Evolutionary conservation across 2,329 filamentous ascomycete species (phyloP).

Genomic region (Botrytis porri): DNA sequence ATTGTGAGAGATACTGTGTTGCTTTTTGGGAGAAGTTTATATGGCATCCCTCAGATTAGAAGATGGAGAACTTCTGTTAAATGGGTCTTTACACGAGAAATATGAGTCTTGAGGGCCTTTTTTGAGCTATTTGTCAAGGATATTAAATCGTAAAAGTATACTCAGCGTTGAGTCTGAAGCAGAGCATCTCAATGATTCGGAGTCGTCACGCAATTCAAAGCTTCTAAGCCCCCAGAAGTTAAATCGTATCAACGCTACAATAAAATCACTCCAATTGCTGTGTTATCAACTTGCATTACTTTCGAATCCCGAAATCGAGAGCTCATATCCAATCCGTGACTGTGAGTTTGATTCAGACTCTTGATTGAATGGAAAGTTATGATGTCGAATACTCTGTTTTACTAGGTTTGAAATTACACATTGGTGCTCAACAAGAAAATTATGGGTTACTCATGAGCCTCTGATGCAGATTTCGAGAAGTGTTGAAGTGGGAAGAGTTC

Average conservation of each 20-base stretch:
- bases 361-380: background rate
- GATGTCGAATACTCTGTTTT: background rate
- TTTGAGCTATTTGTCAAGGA: rapidly evolving
- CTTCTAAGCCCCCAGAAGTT: background rate
- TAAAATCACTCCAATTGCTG: background rate
- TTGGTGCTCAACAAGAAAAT: background rate
- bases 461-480: background rate
- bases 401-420: rapidly evolving
- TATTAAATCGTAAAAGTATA: background rate
- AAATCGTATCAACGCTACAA: no score
- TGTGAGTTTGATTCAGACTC: background rate
- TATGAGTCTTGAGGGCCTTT: no score
- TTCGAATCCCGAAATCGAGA: background rate
- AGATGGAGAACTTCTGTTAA: rapidly evolving
- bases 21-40: no score
- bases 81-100: no score
- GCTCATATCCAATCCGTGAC: background rate
- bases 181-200: no score
- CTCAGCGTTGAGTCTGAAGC: background rate
- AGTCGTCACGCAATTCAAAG: no score
- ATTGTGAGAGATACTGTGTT: no score
- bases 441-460: background rate
- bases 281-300: background rate
- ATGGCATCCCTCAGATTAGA: no score
- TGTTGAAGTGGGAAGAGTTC: background rate